phyloP scores from a whole-genome alignment of 495 filamentous ascomycete species.

The Penicillium flavigenum region DNA sequence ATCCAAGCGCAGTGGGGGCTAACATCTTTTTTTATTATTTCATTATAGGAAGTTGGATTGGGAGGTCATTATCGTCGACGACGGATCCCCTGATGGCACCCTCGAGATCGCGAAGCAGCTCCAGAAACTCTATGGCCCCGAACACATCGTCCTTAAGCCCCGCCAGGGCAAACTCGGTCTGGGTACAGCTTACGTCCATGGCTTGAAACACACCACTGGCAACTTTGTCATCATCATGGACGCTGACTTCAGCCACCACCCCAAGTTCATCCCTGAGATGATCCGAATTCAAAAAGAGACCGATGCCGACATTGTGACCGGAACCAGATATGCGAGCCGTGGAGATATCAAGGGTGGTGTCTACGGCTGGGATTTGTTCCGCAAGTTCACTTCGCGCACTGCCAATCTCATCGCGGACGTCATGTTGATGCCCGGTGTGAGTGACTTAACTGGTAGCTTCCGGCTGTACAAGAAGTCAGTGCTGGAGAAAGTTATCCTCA shows the following conservation, averaged over 20 bases:
- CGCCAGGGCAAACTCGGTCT: constrained; percentile 93
- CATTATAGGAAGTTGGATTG: constrained; percentile 81
- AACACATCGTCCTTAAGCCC: constrained; percentile 78
- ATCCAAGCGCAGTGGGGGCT: background rate
- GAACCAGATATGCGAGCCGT: constrained; percentile 81
- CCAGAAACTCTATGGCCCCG: constrained; percentile 70
- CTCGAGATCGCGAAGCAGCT: constrained; percentile 87
- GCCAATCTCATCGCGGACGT: constrained; percentile 97
- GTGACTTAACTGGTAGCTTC: constrained; percentile 93
- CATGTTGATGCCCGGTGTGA: constrained; percentile 90
- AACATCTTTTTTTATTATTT: background rate
- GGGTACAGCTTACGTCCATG: constrained; percentile 95
- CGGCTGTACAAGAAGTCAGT: constrained; percentile 89
- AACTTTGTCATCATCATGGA: constrained; percentile 99
- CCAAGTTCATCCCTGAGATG: constrained; percentile 92
- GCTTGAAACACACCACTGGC: constrained; percentile 79
- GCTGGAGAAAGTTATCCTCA: constrained; percentile 79
- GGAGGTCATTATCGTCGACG: constrained; percentile 97
- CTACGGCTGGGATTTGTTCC: constrained; percentile 95
- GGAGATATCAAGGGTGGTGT: constrained; percentile 72
- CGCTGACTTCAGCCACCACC: constrained; percentile 98
- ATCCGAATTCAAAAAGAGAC: constrained; percentile 65
- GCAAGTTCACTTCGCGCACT: constrained; percentile 84
- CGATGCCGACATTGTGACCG: constrained; percentile 93
- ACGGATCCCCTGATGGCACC: constrained; percentile 94